Base-by-base conservation (phyloP, 768 basidiomycete genomes). In the Cyathus striatus region DNA sequence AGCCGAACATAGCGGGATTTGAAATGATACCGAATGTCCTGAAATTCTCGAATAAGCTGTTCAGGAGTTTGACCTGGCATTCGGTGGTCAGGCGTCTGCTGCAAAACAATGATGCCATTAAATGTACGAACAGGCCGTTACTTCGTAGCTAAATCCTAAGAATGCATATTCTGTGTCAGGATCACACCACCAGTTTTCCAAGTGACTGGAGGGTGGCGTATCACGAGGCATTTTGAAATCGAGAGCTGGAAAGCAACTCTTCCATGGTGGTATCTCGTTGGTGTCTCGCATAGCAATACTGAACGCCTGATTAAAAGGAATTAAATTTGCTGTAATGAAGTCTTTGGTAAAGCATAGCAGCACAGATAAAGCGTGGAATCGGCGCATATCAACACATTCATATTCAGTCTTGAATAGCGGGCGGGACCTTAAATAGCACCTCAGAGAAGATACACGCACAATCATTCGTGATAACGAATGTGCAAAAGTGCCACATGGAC, bases 61-160 rank as follows among this genome's bases (percentile, higher is more conserved):
- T 46, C 48, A 3, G 51, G 38, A 48, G 69, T 76, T 55, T 78
- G 79, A 45, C 79, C 79, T 79, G 45, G 23, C 5, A 20, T 17
- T 35, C 37, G 22, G 9, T 49, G 35, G 27, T 7, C n/a, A n/a
- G n/a, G n/a, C n/a, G n/a, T n/a, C n/a, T n/a, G n/a, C n/a, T n/a
- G n/a, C n/a, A n/a, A n/a, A n/a, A n/a, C n/a, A n/a, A n/a, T n/a
- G n/a, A n/a, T n/a, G n/a, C n/a, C n/a, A 20, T 10, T 17, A 34
- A 39, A 6, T 20, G 24, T 12, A 60, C 73, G 9, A 44, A 78
- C 80, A 83, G 3, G 64, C 68, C 23, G 74, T 71, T 25, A 83
- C 64, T 52, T 81, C 81, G 49, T 83, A 83, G 51, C 78, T 76
- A 56, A 83, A 83, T 1, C 80, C 81, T 34, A 83, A 52, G 57